Evolutionary conservation across 352 stramenopile genomes (phyloP), one percentile per base, ranked within the genome.

Genomic region (Phytophthora pluvialis): DNA sequence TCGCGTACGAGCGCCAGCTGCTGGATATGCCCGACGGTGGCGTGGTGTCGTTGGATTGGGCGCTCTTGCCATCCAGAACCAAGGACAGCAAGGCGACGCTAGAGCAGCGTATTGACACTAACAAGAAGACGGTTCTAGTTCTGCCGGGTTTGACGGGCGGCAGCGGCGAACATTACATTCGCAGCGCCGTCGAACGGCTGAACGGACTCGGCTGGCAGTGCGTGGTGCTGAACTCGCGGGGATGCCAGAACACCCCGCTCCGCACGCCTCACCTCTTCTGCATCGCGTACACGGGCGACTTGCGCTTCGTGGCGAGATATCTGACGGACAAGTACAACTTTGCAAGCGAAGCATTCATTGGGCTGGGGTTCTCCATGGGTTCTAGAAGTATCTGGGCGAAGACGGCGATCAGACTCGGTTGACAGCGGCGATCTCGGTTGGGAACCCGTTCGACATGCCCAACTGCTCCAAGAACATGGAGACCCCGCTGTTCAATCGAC

Each of bases 331-430:
- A 67, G 47, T 88, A 86, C 66, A 54, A 70, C 36, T 87, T 90
- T 50, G 36, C 38, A 12, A 44, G 51, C 16, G 56, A 80, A 42
- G 60, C 72, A 31, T 75, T 88, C 40, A 44, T 91, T 11, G 81
- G 72, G 15, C 52, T 88, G 12, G 83, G 83, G 7, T 93, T 89
- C 52, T 93, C 83, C 5, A 83, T 93, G 68, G 83, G 81, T 9
- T 83, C 80, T 5, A 91, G 46, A 93, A 93, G 67, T 93, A 88
- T 60, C 53, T 93, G 1, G 83, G 81, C 1, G 83, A 93, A 56
- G 70, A 89, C 38, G 62, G 80, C 3, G 49, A 76, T 5, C 50
- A 69, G 3, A 53, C 60, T 31, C 48, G 48, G 49, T 53, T 90
- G 10, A 80, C 76, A 0, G 81, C 76, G 3, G 80, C 64, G 39